A percentile compares a stretch with the other conserved stretches of the same genome.
phyloP scores from a whole-genome alignment of 208 protist genomes.

The Angomonas desouzai region DNA sequence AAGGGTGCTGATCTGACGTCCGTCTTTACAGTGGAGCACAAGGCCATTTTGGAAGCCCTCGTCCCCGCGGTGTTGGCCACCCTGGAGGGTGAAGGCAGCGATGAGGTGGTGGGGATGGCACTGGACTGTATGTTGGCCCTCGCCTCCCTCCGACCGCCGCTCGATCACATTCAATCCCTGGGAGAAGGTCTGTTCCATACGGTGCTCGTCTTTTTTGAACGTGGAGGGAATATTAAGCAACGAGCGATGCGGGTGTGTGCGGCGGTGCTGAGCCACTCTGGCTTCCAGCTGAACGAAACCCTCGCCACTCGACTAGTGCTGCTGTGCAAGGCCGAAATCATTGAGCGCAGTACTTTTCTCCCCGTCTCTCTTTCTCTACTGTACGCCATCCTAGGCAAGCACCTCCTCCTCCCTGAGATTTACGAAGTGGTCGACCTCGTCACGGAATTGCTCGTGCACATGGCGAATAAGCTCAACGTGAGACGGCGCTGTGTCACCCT shows the following conservation, averaged over 20 bases:
- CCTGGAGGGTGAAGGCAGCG: conserved; percentile 87
- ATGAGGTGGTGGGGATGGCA: conserved; percentile 80
- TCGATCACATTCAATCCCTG: conserved; percentile 51
- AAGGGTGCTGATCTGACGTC: conserved; percentile 39
- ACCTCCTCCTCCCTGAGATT: conserved; percentile 80
- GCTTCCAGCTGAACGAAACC: conserved; percentile 52
- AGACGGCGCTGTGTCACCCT: conserved; percentile 69
- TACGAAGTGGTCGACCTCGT: conserved; percentile 88
- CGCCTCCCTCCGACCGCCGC: conserved; percentile 71
- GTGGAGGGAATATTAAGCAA: conserved; percentile 85
- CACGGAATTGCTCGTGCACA: conserved; percentile 84
- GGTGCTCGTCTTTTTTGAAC: conserved; percentile 73
- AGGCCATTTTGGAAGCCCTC: conserved; percentile 62
- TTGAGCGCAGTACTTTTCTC: conserved; percentile 79
- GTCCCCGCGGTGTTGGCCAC: conserved; percentile 70
- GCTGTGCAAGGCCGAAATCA: conserved; percentile 67
- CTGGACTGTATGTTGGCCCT: conserved; percentile 83
- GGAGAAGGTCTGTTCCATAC: conserved; percentile 62
- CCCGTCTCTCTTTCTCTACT: conserved; percentile 80
- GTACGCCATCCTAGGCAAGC: conserved; percentile 84
- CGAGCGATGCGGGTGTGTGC: conserved; percentile 82
- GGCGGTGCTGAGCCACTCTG: conserved; percentile 66
- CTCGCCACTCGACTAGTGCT: conserved; percentile 60
- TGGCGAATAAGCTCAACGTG: conserved; percentile 55
- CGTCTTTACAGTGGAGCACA: conserved; percentile 76